phyloP scores from a whole-genome alignment of 2,329 filamentous ascomycete genomes.

The Colletotrichum theobromicola region DNA sequence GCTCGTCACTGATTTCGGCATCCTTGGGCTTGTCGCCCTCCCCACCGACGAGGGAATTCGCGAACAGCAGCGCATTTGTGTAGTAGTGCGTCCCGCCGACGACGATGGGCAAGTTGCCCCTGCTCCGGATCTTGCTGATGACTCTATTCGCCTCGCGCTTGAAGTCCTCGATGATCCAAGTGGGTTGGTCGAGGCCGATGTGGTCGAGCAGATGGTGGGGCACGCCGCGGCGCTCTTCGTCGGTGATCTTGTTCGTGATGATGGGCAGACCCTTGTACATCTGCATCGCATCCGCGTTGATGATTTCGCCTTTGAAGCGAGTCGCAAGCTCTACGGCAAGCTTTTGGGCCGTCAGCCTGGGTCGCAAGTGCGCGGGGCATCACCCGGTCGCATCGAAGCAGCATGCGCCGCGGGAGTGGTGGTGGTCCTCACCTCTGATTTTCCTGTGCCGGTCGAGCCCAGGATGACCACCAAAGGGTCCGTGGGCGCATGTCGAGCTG shows the following conservation, averaged over 20 bases:
- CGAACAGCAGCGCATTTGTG: slow-evolving; percentile 85
- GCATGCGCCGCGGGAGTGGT: neutral
- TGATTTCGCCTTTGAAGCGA: slow-evolving; percentile 87
- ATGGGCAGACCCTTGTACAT: slow-evolving; percentile 91
- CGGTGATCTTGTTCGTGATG: slow-evolving; percentile 91
- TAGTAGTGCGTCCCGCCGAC: slow-evolving; percentile 98
- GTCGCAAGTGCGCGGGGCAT: neutral
- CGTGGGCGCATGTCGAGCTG: slow-evolving; percentile 35
- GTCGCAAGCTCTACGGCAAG: slow-evolving; percentile 87
- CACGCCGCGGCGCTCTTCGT: slow-evolving; percentile 76
- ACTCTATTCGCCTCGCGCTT: slow-evolving; percentile 69
- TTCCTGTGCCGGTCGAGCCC: slow-evolving; percentile 91
- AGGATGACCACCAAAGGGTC: slow-evolving; percentile 80
- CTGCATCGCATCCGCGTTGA: slow-evolving; percentile 98
- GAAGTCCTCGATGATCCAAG: slow-evolving; percentile 85
- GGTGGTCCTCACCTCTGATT: slow-evolving; percentile 75
- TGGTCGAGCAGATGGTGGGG: slow-evolving; percentile 88
- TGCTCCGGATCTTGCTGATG: slow-evolving; percentile 77
- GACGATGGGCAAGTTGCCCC: slow-evolving; percentile 85
- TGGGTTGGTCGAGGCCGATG: slow-evolving; percentile 75
- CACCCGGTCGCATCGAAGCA: neutral
- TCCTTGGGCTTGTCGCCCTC: slow-evolving; percentile 34
- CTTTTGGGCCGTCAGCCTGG: slow-evolving; percentile 45
- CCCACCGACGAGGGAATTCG: slow-evolving; percentile 66
- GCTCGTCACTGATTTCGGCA: neutral